Percentiles rank a stretch among this genome's conserved stretches.
Evolutionary conservation across 768 basidiomycete genomes (phyloP).

Genomic region (Podaxis sp.): DNA sequence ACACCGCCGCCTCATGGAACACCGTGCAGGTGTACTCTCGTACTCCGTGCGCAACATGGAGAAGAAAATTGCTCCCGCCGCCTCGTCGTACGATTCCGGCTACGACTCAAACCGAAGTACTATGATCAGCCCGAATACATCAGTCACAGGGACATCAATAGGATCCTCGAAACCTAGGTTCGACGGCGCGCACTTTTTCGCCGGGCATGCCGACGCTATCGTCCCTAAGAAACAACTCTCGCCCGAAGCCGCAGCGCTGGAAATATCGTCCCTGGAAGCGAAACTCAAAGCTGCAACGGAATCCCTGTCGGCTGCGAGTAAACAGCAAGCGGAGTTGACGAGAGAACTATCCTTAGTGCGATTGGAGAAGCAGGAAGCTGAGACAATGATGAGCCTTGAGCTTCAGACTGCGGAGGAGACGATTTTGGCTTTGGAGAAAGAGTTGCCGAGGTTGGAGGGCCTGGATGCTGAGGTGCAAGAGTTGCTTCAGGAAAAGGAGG

Average conservation of each 20-base stretch:
- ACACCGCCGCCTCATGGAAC: constrained; percentile 66
- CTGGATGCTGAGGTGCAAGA: constrained; percentile 45
- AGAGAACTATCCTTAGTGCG: constrained; percentile 60
- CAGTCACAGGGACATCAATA: constrained; percentile 36
- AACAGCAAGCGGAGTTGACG: constrained; percentile 58
- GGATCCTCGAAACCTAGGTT: constrained; percentile 57
- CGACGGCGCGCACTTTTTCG: constrained; percentile 82
- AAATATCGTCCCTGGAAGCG: constrained; percentile 56
- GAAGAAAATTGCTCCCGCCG: constrained; percentile 39
- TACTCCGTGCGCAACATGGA: constrained; percentile 68
- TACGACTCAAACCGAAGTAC: constrained; percentile 50
- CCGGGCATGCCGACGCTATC: constrained; percentile 72
- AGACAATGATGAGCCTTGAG: constrained; percentile 64
- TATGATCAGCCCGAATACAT: constrained; percentile 41
- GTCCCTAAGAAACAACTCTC: constrained; percentile 48
- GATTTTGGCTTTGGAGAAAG: constrained; percentile 52
- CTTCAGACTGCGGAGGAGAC: constrained; percentile 67
- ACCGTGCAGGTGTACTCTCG: constrained; percentile 80
- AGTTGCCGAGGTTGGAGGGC: constrained; percentile 49
- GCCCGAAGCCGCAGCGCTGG: constrained; percentile 40
- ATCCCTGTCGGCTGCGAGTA: constrained; percentile 54
- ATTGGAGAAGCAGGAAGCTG: constrained; percentile 68
- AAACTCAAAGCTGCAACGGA: constrained; percentile 61
- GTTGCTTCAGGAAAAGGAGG: constrained; percentile 46
- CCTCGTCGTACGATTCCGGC: constrained; percentile 47